Evolutionary conservation across 805 yeast genomes (phyloP).

Genomic region (Kazachstania psychrophila): DNA sequence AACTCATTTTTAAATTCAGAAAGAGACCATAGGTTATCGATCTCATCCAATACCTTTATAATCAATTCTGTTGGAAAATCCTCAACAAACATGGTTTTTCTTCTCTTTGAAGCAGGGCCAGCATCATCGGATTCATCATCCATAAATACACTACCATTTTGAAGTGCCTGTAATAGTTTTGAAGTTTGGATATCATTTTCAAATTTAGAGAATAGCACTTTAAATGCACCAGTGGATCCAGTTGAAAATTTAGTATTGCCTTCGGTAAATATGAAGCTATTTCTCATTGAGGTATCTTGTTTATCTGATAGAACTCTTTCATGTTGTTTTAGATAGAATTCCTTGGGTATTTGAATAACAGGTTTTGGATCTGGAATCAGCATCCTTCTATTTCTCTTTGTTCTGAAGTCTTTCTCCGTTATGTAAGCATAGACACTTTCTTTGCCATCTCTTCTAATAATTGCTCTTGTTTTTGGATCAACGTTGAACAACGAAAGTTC

Average conservation of each 20-base stretch:
- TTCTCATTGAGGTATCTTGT: conserved; percentile 11
- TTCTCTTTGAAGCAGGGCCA: conserved; percentile 11
- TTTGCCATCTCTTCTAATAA: conserved; percentile 45
- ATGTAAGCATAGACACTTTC: conserved; percentile 31
- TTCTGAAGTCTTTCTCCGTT: conserved; percentile 23
- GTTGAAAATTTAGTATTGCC: conserved; percentile 3
- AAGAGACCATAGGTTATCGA: conserved; percentile 31
- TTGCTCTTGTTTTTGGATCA: conserved; percentile 27
- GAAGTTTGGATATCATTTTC: conserved; percentile 26
- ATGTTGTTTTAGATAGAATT: conserved; percentile 20
- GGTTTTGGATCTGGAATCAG: conserved; percentile 25
- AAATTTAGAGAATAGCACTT: conserved; percentile 27
- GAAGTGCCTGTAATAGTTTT: conserved; percentile 36
- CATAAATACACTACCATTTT: conserved; percentile 33
- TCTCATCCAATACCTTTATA: conserved; percentile 23
- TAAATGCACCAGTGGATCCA: conserved; percentile 19
- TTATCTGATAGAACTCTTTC: conserved; percentile 15
- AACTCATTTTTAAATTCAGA: conserved; percentile 35
- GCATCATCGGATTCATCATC: conserved; percentile 24
- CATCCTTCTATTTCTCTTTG: conserved; percentile 30
- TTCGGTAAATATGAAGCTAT: conserved; percentile 20
- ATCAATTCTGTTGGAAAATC: conserved; percentile 27
- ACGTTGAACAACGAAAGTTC: conserved; percentile 39
- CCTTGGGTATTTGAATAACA: conserved; percentile 21
- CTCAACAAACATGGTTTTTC: conserved; percentile 33